Evolutionary conservation across 768 basidiomycete genomes (phyloP).

Genomic region (Amanita rimosa): DNA sequence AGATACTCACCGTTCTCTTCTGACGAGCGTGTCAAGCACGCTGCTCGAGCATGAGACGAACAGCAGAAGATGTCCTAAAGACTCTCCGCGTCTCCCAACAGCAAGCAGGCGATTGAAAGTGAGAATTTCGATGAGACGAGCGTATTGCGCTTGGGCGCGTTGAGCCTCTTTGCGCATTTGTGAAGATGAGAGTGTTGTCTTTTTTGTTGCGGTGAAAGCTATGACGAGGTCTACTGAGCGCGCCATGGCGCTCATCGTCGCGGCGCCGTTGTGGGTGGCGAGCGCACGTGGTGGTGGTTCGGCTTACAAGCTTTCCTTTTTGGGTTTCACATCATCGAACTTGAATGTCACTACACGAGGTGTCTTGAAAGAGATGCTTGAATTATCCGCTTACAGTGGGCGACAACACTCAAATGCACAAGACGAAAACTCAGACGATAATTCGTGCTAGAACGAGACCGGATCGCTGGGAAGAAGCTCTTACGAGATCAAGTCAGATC

Average conservation of each 20-base stretch:
- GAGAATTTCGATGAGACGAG: slow-evolving; percentile 48
- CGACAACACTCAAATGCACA: too few relatives aligned
- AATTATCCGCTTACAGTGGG: too few relatives aligned
- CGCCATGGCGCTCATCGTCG: neutral
- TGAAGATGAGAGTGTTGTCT: slow-evolving; percentile 43
- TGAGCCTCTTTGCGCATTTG: slow-evolving; percentile 49
- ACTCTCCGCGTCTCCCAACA: slow-evolving; percentile 69
- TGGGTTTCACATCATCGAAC: too few relatives aligned
- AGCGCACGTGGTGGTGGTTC: too few relatives aligned
- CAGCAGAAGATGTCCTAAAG: slow-evolving; percentile 62
- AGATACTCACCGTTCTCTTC: slow-evolving; percentile 57
- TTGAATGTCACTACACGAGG: too few relatives aligned
- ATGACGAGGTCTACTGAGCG: slow-evolving; percentile 56
- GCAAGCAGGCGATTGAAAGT: slow-evolving; percentile 54
- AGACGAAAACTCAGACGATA: too few relatives aligned
- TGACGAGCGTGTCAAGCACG: slow-evolving; percentile 52
- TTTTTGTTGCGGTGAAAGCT: slow-evolving; percentile 48
- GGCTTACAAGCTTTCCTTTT: too few relatives aligned
- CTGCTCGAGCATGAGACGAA: slow-evolving; percentile 61
- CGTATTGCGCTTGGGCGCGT: slow-evolving; percentile 63
- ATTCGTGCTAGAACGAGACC: too few relatives aligned
- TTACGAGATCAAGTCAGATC: too few relatives aligned
- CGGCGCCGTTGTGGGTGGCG: neutral
- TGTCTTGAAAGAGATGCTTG: too few relatives aligned
- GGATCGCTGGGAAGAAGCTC: too few relatives aligned